phyloP scores from a whole-genome alignment of 2,329 filamentous ascomycete species.

The Fonsecaea nubica region DNA sequence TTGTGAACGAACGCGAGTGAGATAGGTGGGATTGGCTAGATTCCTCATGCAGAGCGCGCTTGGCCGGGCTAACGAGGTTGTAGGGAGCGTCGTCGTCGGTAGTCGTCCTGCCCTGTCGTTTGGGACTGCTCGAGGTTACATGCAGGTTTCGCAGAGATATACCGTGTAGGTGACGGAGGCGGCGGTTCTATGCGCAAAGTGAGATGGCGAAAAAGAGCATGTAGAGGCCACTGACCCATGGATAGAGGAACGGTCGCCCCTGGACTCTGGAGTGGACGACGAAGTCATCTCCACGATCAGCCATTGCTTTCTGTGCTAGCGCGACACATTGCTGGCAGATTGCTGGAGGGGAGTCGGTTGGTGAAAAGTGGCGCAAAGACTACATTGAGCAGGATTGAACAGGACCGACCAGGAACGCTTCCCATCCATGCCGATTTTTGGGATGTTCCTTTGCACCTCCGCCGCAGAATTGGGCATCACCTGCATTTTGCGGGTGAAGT shows the following conservation, averaged over 20 bases:
- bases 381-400: neutral
- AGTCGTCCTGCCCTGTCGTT: constrained; percentile 66
- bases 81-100: constrained; percentile 78
- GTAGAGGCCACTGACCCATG: constrained; percentile 50
- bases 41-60: constrained; percentile 64
- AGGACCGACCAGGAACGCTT: neutral
- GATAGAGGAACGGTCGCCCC: constrained; percentile 58
- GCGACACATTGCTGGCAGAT: constrained; percentile 25
- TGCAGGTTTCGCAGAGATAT: constrained; percentile 86
- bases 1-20: constrained; percentile 64
- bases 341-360: neutral
- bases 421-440: neutral
- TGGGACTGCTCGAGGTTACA: constrained; percentile 63
- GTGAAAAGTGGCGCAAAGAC: neutral
- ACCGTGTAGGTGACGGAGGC: constrained; percentile 83
- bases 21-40: constrained; percentile 50
- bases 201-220: constrained; percentile 5
- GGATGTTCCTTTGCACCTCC: neutral
- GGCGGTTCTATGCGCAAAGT: constrained; percentile 70
- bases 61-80: constrained; percentile 69
- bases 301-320: constrained; percentile 25
- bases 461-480: constrained; percentile 1
- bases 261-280: constrained; percentile 28
- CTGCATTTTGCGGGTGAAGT: constrained; percentile 9
- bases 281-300: constrained; percentile 28